Evolutionary conservation across 495 filamentous ascomycete species (phyloP), one percentile per base, ranked within the genome.

Genomic region (Podospora comata): DNA sequence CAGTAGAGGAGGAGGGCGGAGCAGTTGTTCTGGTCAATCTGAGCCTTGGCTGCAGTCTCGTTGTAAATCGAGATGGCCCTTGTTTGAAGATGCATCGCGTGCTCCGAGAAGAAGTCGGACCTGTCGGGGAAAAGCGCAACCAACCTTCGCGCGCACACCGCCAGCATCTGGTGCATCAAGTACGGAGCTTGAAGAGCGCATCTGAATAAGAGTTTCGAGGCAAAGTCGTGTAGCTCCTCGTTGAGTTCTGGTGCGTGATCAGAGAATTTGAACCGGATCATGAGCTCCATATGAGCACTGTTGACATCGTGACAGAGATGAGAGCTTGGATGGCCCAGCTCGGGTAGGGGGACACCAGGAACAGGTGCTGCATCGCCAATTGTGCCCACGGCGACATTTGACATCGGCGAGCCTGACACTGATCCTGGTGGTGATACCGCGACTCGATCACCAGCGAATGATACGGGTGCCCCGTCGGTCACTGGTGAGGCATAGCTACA

Each of bases 51-150:
- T 4, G 65, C 70, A 18, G 71, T 69, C 13, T 67, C 67, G 70
- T 81, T 81, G 70, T 78, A 81, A 26, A 81, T 70, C 15, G 73
- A 78, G 48, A 81, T 72, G 3, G 77, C 79, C 6, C 71, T 74
- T 1, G 75, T 79, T 56, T 81, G 79, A 18, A 79, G 68, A 4
- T 66, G 65, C 13, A 78, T 74, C 32, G 79, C 74, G 34, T 68
- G 70, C 20, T 72, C 62, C 62, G 73, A 65, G 59, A 78, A 77
- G 34, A 66, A 55, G n/a, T 69, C 67, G 19, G 72, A 62, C 7
- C 63, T 65, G 1, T 70, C 68, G 0, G 79, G 75, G 9, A 73
- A 30, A 1, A 78, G 58, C 34, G 68, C 66, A 16, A 78, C 73
- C 6, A 79, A 71, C 32, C 74, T 74, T 26, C 79, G 72, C 5